Conservation (phyloP, 2,329 filamentous ascomycete genomes). For the Xylaria sp. region DNA sequence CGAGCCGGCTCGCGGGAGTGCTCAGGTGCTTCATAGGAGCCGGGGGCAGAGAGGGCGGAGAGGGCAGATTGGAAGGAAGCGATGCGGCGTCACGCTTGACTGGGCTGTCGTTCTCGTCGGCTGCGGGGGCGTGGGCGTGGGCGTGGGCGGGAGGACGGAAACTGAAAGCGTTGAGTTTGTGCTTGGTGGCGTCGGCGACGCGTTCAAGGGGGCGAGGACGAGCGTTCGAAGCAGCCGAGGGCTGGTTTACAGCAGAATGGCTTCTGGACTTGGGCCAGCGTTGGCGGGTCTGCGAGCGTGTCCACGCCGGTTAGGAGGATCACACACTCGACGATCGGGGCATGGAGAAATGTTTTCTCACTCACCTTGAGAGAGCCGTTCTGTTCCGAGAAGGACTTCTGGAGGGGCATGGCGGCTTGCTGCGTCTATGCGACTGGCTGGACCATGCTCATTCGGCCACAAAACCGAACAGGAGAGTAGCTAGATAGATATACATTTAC, state of each 20-base stretch:
- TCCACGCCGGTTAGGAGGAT: background rate
- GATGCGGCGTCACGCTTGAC: constrained; percentile 13
- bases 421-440: constrained; percentile 33
- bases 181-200: constrained; percentile 68
- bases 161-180: constrained; percentile 67
- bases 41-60: too few relatives aligned
- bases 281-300: constrained; percentile 41
- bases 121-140: constrained; percentile 29
- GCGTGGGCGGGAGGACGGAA: constrained; percentile 56
- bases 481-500: constrained; percentile 10
- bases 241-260: constrained; percentile 55
- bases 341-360: constrained; percentile 18
- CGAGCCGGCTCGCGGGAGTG: constrained; percentile 64
- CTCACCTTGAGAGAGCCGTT: constrained; percentile 48
- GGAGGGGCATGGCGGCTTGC: constrained; percentile 51
- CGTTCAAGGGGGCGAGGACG: constrained; percentile 55
- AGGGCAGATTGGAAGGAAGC: constrained; percentile 22
- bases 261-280: constrained; percentile 67
- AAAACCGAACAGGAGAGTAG: background rate
- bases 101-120: constrained; percentile 21
- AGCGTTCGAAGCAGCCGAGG: constrained; percentile 45
- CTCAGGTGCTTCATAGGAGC: constrained; percentile 47
- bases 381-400: constrained; percentile 56
- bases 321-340: background rate
- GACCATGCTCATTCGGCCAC: constrained; percentile 37